Conservation (phyloP, 495 filamentous ascomycete species). For the Tuber brumale region DNA sequence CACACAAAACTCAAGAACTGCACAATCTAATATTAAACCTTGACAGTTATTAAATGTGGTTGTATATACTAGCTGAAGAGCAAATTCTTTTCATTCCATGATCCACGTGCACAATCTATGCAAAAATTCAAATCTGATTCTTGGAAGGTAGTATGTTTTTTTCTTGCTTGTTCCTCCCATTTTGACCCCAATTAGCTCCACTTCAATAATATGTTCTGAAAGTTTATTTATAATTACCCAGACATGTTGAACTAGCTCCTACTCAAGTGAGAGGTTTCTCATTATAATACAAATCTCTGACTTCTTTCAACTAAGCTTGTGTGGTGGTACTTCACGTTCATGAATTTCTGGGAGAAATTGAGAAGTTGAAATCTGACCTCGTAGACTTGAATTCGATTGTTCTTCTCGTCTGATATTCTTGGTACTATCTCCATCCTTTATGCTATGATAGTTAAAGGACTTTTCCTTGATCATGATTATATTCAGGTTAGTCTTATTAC, state of each 20-base stretch:
- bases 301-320: not conserved
- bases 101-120: conserved; percentile 7
- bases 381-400: not conserved
- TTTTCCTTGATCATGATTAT: too few species aligned
- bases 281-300: not conserved
- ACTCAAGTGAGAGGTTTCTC: not conserved
- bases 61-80: conserved; percentile 14
- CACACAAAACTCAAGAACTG: conserved; percentile 13
- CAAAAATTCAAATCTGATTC: conserved; percentile 20
- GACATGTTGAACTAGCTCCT: not conserved
- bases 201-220: not conserved
- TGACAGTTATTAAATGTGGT: conserved; percentile 23
- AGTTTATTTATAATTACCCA: not conserved
- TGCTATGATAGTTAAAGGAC: too few species aligned
- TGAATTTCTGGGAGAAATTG: not conserved
- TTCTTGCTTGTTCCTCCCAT: not conserved
- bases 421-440: too few species aligned
- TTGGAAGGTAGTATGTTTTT: conserved; percentile 7
- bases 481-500: too few species aligned
- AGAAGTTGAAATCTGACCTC: not conserved
- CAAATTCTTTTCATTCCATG: conserved; percentile 13
- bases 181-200: not conserved
- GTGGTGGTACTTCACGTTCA: not conserved
- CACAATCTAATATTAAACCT: conserved; percentile 12
- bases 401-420: too few species aligned